Conservation (phyloP, 495 filamentous ascomycete genomes). For the Tuber magnatum region DNA sequence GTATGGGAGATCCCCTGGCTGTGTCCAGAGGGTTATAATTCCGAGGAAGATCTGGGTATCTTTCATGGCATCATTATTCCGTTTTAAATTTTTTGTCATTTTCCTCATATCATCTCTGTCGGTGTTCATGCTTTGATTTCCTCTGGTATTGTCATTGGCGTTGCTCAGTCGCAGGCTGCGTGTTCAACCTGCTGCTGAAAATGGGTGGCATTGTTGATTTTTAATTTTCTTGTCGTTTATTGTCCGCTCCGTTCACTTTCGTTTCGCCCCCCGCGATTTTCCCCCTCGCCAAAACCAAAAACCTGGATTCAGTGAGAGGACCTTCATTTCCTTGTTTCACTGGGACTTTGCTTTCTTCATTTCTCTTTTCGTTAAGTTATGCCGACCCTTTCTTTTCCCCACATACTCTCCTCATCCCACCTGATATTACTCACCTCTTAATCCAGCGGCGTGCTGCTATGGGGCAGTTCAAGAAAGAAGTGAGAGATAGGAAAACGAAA, state of each 20-base stretch:
- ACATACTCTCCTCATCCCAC: neutral
- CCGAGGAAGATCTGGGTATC: constrained; percentile 30
- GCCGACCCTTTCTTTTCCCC: neutral
- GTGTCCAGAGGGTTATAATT: neutral
- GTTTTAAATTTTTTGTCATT: neutral
- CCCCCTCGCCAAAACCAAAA: constrained; percentile 15
- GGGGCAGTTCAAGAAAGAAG: neutral
- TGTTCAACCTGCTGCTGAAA: constrained; percentile 37
- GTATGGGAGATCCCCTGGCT: neutral
- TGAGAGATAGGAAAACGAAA: neutral
- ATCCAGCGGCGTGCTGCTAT: neutral
- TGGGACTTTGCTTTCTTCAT: neutral
- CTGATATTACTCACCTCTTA: neutral
- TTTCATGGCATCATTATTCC: constrained; percentile 12
- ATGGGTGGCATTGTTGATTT: constrained; percentile 34
- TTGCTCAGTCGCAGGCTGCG: constrained; percentile 36
- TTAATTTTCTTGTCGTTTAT: constrained; percentile 8
- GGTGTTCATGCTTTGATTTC: constrained; percentile 20
- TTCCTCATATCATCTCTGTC: constrained; percentile 10
- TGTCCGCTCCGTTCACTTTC: constrained; percentile 21
- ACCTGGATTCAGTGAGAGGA: constrained; percentile 34
- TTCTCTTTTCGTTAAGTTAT: constrained; percentile 8
- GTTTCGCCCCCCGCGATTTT: constrained; percentile 16
- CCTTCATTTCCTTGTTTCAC: constrained; percentile 12
- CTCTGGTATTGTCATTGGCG: constrained; percentile 33